phyloP scores from a whole-genome alignment of 2,329 filamentous ascomycete species.

The Pseudogymnoascus sp. region DNA sequence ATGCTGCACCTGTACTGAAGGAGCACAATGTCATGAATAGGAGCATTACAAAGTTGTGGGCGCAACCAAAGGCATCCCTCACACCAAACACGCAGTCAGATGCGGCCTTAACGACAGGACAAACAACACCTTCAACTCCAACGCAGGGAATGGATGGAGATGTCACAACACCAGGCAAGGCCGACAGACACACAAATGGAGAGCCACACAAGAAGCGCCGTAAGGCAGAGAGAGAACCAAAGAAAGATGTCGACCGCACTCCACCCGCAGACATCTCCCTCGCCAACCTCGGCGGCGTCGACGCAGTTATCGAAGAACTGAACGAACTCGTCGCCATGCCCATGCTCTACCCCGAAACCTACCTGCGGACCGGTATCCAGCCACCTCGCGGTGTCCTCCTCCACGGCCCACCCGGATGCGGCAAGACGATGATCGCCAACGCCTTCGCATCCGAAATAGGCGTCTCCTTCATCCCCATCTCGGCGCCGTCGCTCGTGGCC shows the following conservation, averaged over 20 bases:
- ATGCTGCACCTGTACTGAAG: conserved; percentile 25
- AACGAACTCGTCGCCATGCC: conserved; percentile 66
- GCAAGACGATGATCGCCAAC: conserved; percentile 77
- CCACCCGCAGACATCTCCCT: conserved; percentile 61
- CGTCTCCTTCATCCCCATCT: conserved; percentile 73
- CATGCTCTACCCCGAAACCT: conserved; percentile 58
- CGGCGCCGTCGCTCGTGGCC: conserved; percentile 70
- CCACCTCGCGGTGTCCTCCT: conserved; percentile 67
- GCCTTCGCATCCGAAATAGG: conserved; percentile 68
- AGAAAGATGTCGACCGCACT: conserved; percentile 48
- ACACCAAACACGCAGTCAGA: conserved; percentile 14
- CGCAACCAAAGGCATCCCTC: conserved; percentile 27
- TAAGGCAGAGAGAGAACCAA: conserved; percentile 41
- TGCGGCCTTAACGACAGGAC: background rate
- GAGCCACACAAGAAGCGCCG: conserved; percentile 59
- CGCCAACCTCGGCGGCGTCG: conserved; percentile 67
- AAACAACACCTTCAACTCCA: conserved; percentile 17
- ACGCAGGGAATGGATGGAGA: conserved; percentile 13
- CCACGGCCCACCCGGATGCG: conserved; percentile 76
- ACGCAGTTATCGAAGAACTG: conserved; percentile 59
- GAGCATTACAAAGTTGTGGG: conserved; percentile 53
- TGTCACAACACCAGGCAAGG: conserved; percentile 19
- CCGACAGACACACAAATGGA: conserved; percentile 51
- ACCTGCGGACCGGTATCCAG: conserved; percentile 55
- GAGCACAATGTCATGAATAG: conserved; percentile 57